These are phyloP conservation scores for Carex kokanica DNA, from an alignment of 176 grass and related monocot species.

Conservation along the genomic window DNA sequence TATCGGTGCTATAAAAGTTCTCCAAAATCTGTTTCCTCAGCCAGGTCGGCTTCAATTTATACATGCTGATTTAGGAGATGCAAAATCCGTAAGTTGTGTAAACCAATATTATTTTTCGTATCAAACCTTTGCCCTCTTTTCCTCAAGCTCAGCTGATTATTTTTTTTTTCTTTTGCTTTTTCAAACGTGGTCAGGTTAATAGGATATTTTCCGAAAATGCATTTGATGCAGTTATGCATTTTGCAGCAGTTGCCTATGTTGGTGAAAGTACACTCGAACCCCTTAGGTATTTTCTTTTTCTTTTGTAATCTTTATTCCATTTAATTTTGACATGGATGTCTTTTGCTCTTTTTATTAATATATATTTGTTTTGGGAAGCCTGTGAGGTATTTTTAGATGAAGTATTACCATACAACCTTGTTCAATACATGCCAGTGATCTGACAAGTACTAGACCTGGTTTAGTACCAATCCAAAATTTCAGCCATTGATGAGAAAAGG, in stretches of 20 bases:
- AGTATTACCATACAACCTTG: background rate
- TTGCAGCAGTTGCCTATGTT: slow-evolving; percentile 81
- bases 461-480: background rate
- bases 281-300: slow-evolving; percentile 49
- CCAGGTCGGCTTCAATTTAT: slow-evolving; percentile 75
- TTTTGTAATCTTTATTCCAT: background rate
- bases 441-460: background rate
- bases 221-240: slow-evolving; percentile 92
- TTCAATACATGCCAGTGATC: background rate
- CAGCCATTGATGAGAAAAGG: background rate
- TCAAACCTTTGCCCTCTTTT: background rate
- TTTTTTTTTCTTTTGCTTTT: slow-evolving; percentile 7
- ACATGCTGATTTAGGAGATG: slow-evolving; percentile 82
- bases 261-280: slow-evolving; percentile 86
- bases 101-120: background rate
- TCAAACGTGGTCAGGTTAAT: slow-evolving; percentile 48
- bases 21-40: slow-evolving; percentile 59
- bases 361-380: background rate
- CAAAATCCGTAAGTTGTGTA: slow-evolving; percentile 56
- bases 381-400: background rate
- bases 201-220: slow-evolving; percentile 77
- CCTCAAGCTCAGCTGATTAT: background rate
- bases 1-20: slow-evolving; percentile 68
- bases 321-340: slow-evolving; percentile 15
- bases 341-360: background rate